phyloP scores from a whole-genome alignment of 2,329 filamentous ascomycete genomes.

The Microdochium bolleyi region DNA sequence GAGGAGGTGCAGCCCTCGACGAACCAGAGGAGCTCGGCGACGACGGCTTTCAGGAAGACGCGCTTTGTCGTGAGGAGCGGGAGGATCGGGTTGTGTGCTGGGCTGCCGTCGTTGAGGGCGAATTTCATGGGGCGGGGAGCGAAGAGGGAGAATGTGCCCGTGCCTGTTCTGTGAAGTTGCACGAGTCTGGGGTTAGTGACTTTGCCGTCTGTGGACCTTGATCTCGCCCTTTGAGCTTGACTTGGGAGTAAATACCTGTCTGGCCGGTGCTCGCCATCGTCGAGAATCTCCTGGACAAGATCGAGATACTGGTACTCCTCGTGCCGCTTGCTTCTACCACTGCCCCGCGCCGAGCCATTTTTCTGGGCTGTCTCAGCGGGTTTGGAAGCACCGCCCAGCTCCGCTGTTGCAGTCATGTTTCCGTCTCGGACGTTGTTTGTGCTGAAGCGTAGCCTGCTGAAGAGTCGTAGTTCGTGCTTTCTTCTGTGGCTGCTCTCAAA shows the following conservation, averaged over 20 bases:
- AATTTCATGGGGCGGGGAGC: slow-evolving; percentile 84
- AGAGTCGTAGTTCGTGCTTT: too few relatives aligned
- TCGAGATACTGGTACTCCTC: slow-evolving; percentile 94
- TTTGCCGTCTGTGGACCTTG: too few relatives aligned
- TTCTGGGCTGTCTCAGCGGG: background rate
- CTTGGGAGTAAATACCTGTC: slow-evolving; percentile 52
- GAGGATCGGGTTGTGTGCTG: slow-evolving; percentile 57
- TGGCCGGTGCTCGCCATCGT: slow-evolving; percentile 76
- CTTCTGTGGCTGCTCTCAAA: too few relatives aligned
- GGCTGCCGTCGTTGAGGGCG: slow-evolving; percentile 56
- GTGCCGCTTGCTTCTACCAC: slow-evolving; percentile 34
- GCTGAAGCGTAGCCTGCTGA: too few relatives aligned
- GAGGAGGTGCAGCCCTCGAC: slow-evolving; percentile 78
- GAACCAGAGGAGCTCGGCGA: slow-evolving; percentile 96
- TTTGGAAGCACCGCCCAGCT: background rate
- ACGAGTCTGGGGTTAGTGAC: slow-evolving; percentile 4
- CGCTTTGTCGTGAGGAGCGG: slow-evolving; percentile 96
- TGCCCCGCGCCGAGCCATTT: background rate
- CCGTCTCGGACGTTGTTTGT: background rate
- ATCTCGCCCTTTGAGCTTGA: background rate
- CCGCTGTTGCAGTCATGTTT: background rate
- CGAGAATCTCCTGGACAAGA: slow-evolving; percentile 77
- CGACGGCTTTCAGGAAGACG: slow-evolving; percentile 83
- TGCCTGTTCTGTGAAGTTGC: slow-evolving; percentile 62
- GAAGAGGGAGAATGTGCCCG: slow-evolving; percentile 84